These are phyloP conservation scores for Hypomontagnella submonticulosa DNA, from an alignment of 495 filamentous ascomycete genomes.

Conservation along the genomic window DNA sequence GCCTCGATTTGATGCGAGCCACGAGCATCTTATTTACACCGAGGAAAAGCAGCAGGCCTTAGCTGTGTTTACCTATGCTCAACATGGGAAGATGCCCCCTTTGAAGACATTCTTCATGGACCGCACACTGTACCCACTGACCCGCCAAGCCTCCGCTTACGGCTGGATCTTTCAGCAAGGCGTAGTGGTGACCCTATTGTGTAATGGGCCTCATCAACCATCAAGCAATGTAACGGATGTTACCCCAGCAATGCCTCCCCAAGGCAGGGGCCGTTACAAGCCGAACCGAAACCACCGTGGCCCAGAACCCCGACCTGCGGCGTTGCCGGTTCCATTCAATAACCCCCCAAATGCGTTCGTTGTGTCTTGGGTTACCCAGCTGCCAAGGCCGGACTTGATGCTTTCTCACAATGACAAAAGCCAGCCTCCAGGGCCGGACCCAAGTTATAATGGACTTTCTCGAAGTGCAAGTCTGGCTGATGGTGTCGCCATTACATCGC, in stretches of 20 bases:
- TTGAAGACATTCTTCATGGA: slow-evolving; percentile 38
- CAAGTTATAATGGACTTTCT: neutral
- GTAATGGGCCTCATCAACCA: neutral
- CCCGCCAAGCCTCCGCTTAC: neutral
- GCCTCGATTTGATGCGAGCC: neutral
- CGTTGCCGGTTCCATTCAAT: neutral
- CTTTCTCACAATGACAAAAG: neutral
- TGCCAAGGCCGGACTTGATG: slow-evolving; percentile 38
- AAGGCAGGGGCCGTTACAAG: neutral
- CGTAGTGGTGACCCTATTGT: slow-evolving; percentile 24
- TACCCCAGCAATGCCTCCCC: slow-evolving; percentile 25
- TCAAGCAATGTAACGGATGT: slow-evolving; percentile 1
- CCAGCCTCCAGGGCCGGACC: neutral
- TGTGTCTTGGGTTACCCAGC: slow-evolving; percentile 32
- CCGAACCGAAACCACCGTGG: slow-evolving; percentile 1
- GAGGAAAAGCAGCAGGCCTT: slow-evolving; percentile 48
- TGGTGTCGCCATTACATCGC: no score
- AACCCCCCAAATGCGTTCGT: slow-evolving; percentile 7
- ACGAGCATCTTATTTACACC: slow-evolving; percentile 50
- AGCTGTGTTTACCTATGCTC: slow-evolving; percentile 50
- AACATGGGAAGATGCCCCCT: slow-evolving; percentile 13
- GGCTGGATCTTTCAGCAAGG: slow-evolving; percentile 26
- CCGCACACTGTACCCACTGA: slow-evolving; percentile 1
- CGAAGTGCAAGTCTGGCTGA: no score
- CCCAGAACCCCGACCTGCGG: neutral